phyloP scores from a whole-genome alignment of 1,284 basidiomycete genomes.

The Ganoderma lucidum region DNA sequence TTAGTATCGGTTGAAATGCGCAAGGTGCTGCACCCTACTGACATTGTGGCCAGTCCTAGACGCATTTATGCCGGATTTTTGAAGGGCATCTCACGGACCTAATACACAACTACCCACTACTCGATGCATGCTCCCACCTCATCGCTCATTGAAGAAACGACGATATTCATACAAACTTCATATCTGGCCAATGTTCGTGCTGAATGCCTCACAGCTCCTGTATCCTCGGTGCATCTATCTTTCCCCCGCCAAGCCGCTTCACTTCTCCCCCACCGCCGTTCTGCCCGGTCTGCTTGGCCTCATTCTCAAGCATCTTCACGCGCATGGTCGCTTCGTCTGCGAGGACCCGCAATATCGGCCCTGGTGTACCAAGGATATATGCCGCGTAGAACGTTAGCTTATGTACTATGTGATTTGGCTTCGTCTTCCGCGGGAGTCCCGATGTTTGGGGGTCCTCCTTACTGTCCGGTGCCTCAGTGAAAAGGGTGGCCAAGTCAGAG shows the following conservation, averaged over 20 bases:
- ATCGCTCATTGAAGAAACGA: neutral
- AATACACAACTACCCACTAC: neutral
- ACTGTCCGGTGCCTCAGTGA: conserved; percentile 29
- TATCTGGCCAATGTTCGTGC: neutral
- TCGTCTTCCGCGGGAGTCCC: conserved; percentile 19
- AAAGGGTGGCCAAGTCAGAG: conserved; percentile 59
- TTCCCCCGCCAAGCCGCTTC: neutral
- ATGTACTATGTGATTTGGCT: conserved; percentile 53
- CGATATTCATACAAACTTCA: neutral
- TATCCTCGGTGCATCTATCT: conserved; percentile 15
- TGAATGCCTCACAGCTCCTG: conserved; percentile 18
- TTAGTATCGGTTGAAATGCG: too few species aligned
- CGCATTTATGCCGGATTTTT: neutral
- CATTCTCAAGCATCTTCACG: conserved; percentile 36
- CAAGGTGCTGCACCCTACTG: neutral
- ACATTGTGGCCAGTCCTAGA: neutral
- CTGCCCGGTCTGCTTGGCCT: conserved; percentile 20
- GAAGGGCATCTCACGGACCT: neutral
- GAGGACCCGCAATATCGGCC: conserved; percentile 47
- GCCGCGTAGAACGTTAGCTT: conserved; percentile 69
- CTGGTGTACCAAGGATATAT: conserved; percentile 54
- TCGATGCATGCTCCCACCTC: neutral
- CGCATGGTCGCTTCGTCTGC: conserved; percentile 49
- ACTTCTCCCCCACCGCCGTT: neutral
- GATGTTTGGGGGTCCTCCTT: neutral